Percentiles rank a stretch among this genome's conserved stretches.
These are phyloP conservation scores for Drosera capensis DNA, from an alignment of 148 eudicot genomes.

Conservation along the genomic window DNA sequence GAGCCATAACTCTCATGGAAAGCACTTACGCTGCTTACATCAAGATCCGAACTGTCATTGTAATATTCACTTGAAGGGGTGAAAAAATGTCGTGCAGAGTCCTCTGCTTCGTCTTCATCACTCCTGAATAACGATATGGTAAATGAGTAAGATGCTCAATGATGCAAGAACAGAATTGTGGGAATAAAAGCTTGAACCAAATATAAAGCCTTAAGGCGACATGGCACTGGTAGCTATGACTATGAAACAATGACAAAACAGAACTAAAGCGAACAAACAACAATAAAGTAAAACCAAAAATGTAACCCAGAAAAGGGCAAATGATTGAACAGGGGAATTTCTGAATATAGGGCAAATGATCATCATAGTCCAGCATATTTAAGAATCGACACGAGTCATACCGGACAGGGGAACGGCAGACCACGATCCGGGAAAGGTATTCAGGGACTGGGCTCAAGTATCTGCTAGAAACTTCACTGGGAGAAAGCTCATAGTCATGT, in stretches of 20 bases:
- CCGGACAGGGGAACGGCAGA: constrained; percentile 47
- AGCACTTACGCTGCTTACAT: constrained; percentile 60
- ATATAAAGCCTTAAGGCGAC: too few species aligned
- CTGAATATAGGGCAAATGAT: not conserved
- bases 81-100: constrained; percentile 37
- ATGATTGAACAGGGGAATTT: not conserved
- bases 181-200: too few species aligned
- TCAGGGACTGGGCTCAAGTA: constrained; percentile 16
- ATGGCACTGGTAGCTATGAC: too few species aligned
- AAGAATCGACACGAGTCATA: constrained; percentile 11
- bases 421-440: constrained; percentile 26
- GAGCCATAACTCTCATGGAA: constrained; percentile 46
- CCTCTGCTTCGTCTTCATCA: constrained; percentile 71
- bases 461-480: constrained; percentile 12
- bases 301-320: too few species aligned
- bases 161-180: not conserved
- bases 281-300: not conserved
- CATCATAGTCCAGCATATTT: not conserved
- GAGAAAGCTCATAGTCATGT: constrained; percentile 10
- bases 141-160: not conserved
- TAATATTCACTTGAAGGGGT: constrained; percentile 44
- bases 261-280: too few species aligned
- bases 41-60: constrained; percentile 56
- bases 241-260: too few species aligned
- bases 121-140: constrained; percentile 32